A percentile compares a stretch with the other conserved stretches of the same genome.
phyloP scores from a whole-genome alignment of 306 rosid species.

The Quercus gilva region DNA sequence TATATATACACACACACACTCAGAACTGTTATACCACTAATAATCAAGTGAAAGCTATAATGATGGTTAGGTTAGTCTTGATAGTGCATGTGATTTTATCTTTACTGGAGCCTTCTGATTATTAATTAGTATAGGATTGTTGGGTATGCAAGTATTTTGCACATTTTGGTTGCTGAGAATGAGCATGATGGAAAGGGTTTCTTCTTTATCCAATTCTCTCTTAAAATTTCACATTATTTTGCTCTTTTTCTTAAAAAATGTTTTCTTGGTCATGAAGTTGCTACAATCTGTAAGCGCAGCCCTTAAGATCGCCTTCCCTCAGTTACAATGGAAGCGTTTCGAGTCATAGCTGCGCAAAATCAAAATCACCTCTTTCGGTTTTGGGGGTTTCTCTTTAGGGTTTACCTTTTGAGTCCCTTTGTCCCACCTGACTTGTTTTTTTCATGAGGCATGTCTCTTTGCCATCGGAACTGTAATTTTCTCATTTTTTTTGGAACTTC shows the following conservation, averaged over 20 bases:
- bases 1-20: too few species aligned
- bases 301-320: constrained; percentile 95
- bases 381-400: constrained; percentile 52
- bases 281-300: constrained; percentile 40
- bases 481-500: constrained; percentile 9
- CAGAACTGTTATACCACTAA: background rate
- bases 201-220: background rate
- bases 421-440: constrained; percentile 31
- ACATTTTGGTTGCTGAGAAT: background rate
- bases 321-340: constrained; percentile 63
- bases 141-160: background rate
- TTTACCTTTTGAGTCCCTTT: constrained; percentile 53
- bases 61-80: background rate
- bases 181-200: background rate
- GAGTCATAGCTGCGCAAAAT: constrained; percentile 84
- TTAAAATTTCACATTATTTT: too few species aligned
- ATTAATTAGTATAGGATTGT: background rate
- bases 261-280: background rate
- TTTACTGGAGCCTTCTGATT: background rate
- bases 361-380: constrained; percentile 7
- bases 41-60: background rate
- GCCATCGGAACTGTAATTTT: constrained; percentile 22
- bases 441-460: constrained; percentile 33
- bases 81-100: background rate
- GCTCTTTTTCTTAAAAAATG: background rate